phyloP scores from a whole-genome alignment of 1,284 basidiomycete genomes.

The Pyrrhoderma lamaoense region DNA sequence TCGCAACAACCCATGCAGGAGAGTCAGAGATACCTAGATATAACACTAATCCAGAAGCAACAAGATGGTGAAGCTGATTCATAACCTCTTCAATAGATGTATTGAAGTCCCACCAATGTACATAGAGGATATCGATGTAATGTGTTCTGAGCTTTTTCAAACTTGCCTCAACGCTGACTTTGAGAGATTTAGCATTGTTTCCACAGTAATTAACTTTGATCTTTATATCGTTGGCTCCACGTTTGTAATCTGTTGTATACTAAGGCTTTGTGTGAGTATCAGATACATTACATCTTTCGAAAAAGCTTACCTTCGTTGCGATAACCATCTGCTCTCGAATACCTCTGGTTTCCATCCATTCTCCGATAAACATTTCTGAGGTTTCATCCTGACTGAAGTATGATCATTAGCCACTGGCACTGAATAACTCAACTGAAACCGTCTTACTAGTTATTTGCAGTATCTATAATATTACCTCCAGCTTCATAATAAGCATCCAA shows the following conservation, averaged over 20 bases:
- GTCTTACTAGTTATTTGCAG: slow-evolving; percentile 28
- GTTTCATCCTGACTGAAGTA: slow-evolving; percentile 25
- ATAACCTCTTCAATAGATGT: slow-evolving; percentile 32
- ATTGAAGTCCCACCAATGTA: slow-evolving; percentile 33
- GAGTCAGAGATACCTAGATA: slow-evolving; percentile 31
- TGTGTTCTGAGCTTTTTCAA: slow-evolving; percentile 50
- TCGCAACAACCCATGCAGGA: slow-evolving; percentile 25
- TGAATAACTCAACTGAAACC: too few species aligned
- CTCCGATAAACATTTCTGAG: slow-evolving; percentile 33
- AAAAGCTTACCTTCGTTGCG: slow-evolving; percentile 31
- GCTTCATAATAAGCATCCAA: slow-evolving; percentile 34
- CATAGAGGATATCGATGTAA: slow-evolving; percentile 48
- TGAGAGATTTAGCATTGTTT: slow-evolving; percentile 29
- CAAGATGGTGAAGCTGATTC: slow-evolving; percentile 32
- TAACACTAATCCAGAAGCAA: slow-evolving; percentile 37
- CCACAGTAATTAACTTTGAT: slow-evolving; percentile 29
- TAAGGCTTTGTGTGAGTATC: slow-evolving; percentile 26
- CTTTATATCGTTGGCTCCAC: slow-evolving; percentile 19
- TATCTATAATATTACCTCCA: slow-evolving; percentile 31
- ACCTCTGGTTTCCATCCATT: slow-evolving; percentile 34
- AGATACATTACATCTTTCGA: slow-evolving; percentile 28
- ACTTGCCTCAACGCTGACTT: slow-evolving; percentile 28
- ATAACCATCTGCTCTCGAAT: slow-evolving; percentile 39
- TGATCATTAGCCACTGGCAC: background rate
- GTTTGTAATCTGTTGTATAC: slow-evolving; percentile 28